phyloP scores from a whole-genome alignment of 768 basidiomycete genomes.

The Auricularia auricula-judae region DNA sequence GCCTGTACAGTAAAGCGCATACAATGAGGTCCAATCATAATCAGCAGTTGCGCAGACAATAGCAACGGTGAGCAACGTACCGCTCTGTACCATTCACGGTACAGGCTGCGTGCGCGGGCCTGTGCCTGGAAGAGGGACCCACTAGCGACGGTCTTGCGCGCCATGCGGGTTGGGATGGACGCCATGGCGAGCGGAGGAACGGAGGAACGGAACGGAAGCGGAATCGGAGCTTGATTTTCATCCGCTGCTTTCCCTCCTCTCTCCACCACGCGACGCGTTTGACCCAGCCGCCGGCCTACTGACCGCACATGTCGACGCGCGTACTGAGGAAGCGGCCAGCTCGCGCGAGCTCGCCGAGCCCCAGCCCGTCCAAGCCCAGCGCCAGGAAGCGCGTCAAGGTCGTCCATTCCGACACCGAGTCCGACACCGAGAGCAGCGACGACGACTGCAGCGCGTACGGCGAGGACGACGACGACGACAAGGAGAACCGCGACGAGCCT shows the following conservation, averaged over 20 bases:
- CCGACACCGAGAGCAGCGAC: neutral
- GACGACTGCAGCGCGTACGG: neutral
- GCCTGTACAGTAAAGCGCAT: slow-evolving; percentile 38
- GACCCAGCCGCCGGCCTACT: neutral
- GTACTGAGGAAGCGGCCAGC: neutral
- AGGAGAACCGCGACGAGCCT: neutral
- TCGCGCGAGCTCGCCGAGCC: neutral
- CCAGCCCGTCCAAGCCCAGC: neutral
- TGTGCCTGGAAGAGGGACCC: slow-evolving; percentile 48
- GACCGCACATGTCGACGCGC: neutral
- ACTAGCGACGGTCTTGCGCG: slow-evolving; percentile 56
- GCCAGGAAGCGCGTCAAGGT: neutral
- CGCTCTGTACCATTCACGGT: slow-evolving; percentile 88
- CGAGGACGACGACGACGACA: neutral
- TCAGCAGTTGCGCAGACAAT: neutral
- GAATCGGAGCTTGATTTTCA: neutral
- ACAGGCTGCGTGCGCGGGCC: slow-evolving; percentile 59
- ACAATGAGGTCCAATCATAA: neutral
- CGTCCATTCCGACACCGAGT: neutral
- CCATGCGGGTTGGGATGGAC: slow-evolving; percentile 85
- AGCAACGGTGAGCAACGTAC: slow-evolving; percentile 35
- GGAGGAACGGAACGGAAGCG: neutral
- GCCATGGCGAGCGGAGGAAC: slow-evolving; percentile 31
- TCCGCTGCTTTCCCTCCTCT: neutral
- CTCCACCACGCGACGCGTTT: neutral